Evolutionary conservation across 768 basidiomycete genomes (phyloP).

Genomic region (Agrocybe praecox): DNA sequence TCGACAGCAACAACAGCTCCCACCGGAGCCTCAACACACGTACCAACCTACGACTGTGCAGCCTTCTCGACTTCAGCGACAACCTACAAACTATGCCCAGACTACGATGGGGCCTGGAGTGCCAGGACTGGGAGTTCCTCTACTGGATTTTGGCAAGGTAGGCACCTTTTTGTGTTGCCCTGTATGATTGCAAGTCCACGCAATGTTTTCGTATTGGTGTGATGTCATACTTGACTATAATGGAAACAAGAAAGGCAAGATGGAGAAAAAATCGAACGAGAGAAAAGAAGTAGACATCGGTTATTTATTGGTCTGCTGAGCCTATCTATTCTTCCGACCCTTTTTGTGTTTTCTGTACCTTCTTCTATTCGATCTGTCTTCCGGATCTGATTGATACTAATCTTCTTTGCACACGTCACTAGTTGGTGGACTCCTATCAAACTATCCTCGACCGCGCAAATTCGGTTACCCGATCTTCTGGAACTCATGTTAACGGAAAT

Average conservation of each 20-base stretch:
- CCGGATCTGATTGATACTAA: neutral
- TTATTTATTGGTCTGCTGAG: neutral
- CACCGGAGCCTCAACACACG: conserved; percentile 7
- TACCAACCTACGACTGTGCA: neutral
- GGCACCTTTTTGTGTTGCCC: neutral
- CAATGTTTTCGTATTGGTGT: neutral
- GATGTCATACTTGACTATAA: no score
- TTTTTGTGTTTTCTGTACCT: neutral
- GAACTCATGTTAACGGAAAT: neutral
- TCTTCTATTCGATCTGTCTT: neutral
- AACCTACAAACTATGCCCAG: neutral
- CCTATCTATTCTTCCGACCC: neutral
- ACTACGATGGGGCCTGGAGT: neutral
- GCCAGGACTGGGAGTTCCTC: neutral
- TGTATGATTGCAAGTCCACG: neutral
- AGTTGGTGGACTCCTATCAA: conserved; percentile 29
- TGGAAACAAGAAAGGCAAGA: neutral
- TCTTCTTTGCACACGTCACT: neutral
- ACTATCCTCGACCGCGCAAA: conserved; percentile 31
- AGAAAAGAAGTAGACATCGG: neutral
- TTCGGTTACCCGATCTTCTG: neutral
- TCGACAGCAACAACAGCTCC: conserved; percentile 14
- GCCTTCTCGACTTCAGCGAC: neutral
- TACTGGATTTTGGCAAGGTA: conserved; percentile 17
- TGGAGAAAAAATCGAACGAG: neutral